Evolutionary conservation across 2,329 filamentous ascomycete genomes (phyloP).

Genomic region (Chaetomiaceae sp.): DNA sequence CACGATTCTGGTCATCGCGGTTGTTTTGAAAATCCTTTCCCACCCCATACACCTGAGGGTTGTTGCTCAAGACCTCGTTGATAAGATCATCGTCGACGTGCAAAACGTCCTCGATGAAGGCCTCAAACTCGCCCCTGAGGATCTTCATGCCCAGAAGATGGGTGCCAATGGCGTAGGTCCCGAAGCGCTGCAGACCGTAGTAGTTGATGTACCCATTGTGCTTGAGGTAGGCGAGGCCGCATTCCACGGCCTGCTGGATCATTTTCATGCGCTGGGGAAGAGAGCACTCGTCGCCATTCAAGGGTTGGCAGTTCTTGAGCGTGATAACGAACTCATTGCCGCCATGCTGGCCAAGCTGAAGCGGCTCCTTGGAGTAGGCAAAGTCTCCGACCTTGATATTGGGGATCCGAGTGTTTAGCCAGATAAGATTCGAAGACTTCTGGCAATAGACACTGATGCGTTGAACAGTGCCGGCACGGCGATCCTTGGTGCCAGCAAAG

Average conservation of each 20-base stretch:
- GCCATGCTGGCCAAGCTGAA: conserved; percentile 76
- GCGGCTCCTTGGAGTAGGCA: conserved; percentile 63
- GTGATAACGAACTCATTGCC: conserved; percentile 95
- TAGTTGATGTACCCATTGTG: conserved; percentile 91
- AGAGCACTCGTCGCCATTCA: conserved; percentile 37
- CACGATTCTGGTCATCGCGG: conserved; percentile 73
- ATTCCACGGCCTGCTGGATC: conserved; percentile 47
- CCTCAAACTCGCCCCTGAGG: conserved; percentile 74
- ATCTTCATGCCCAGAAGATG: conserved; percentile 82
- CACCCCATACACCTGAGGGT: conserved; percentile 14
- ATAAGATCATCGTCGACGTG: conserved; percentile 64
- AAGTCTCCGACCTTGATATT: conserved; percentile 74
- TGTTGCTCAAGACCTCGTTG: conserved; percentile 45
- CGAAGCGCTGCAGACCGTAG: conserved; percentile 95
- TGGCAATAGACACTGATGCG: conserved; percentile 61
- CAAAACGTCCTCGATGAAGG: conserved; percentile 73
- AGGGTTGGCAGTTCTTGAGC: conserved; percentile 74
- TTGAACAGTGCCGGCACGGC: conserved; percentile 81
- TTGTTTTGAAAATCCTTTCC: conserved; percentile 43
- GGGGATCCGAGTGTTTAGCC: conserved; percentile 59
- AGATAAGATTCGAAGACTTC: conserved; percentile 56
- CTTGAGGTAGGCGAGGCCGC: conserved; percentile 62
- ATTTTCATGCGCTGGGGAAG: conserved; percentile 45
- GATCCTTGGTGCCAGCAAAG: conserved; percentile 83
- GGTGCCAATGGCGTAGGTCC: conserved; percentile 80